Base-by-base conservation (phyloP, 257 asterid genomes). In the Henckelia pumila region DNA sequence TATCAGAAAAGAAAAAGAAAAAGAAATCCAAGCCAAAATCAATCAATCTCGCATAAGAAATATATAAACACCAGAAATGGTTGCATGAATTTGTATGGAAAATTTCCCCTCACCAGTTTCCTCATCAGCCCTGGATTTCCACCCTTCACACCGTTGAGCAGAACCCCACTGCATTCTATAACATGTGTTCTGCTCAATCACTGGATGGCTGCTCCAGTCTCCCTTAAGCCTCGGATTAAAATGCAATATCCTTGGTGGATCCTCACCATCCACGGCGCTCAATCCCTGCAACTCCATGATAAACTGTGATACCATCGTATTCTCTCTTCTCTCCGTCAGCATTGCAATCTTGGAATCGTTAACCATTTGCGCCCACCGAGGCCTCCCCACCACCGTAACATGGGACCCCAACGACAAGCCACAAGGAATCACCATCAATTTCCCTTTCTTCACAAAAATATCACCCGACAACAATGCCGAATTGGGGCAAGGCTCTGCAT, bases 81-180 rank as follows among this genome's bases (percentile, higher is more conserved):
- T 25, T 14, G 9, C 37, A 49, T 25, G 76, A 37, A 61, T 55
- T 59, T 19, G 53, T 22, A 61, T 14, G 17, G 64, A 53, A 22
- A 30, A 68, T 50, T 59, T 52, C 56, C 56, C 22, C 87, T 72
- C 76, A 92, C 96, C 95, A 59, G 89, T 88, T 77, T 92, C 98
- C 78, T 83, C 98, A 35, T 87, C 96, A 5, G 87, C 84, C 75
- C 76, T 85, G 7, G 98, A 82, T 71, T 70, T 88, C 94, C 93
- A 88, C 30, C 98, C 98, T 59, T 81, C 96, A 65, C 98, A 92
- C 73, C 98, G 77, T 79, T 86, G 88, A 56, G 94, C 77, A 50
- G 88, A 63, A 8, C 94, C 98, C 98, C 97, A 92, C 35, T 92
- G 97, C 97, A 89, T 89, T 75, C 99, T 74, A 76, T 88, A 93